phyloP scores from a whole-genome alignment of 805 yeast species.

The Isabelozyma rhagii region DNA sequence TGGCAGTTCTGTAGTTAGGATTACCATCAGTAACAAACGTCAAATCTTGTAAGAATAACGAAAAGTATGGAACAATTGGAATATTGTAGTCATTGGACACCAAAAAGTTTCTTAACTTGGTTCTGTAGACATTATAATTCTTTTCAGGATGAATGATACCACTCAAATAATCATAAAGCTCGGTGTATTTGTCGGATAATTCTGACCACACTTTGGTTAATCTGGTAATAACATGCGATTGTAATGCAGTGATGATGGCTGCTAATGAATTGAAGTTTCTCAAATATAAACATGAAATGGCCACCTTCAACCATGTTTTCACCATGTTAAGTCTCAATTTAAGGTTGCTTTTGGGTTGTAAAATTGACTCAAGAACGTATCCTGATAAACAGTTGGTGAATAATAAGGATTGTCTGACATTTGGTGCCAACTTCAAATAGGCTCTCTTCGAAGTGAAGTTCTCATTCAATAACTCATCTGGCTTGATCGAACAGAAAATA shows the following conservation, averaged over 20 bases:
- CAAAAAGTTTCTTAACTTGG: slow-evolving; percentile 55
- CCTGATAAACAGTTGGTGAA: slow-evolving; percentile 73
- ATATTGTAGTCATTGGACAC: slow-evolving; percentile 46
- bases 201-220: slow-evolving; percentile 57
- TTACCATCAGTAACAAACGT: slow-evolving; percentile 85
- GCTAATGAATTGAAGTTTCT: slow-evolving; percentile 78
- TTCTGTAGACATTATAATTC: slow-evolving; percentile 67
- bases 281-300: slow-evolving; percentile 67
- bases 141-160: slow-evolving; percentile 73
- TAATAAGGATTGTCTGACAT: slow-evolving; percentile 55
- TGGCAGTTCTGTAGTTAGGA: slow-evolving; percentile 60
- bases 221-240: slow-evolving; percentile 67
- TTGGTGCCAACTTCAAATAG: slow-evolving; percentile 57
- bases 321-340: slow-evolving; percentile 54
- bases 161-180: slow-evolving; percentile 59
- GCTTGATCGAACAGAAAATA: slow-evolving; percentile 59
- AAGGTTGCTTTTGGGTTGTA: slow-evolving; percentile 48
- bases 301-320: slow-evolving; percentile 71
- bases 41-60: slow-evolving; percentile 71
- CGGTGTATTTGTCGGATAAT: slow-evolving; percentile 56
- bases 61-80: slow-evolving; percentile 75
- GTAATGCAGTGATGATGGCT: slow-evolving; percentile 73
- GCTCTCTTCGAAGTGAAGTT: slow-evolving; percentile 61
- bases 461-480: slow-evolving; percentile 64
- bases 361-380: slow-evolving; percentile 67